phyloP scores from a whole-genome alignment of 1,139 yeast genomes.

The Scheffersomyces segobiensis region DNA sequence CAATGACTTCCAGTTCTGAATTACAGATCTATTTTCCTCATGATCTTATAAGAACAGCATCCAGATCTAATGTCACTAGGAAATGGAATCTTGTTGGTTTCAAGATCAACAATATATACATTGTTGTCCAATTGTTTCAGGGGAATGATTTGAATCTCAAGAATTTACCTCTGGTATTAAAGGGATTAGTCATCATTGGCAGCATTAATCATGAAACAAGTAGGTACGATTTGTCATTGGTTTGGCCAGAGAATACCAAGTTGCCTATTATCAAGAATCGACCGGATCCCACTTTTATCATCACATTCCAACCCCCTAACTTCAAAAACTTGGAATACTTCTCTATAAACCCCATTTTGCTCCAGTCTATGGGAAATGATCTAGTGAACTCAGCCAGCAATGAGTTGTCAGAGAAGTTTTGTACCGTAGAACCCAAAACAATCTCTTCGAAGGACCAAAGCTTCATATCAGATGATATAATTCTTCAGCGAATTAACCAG shows the following conservation, averaged over 20 bases:
- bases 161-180: slow-evolving; percentile 10
- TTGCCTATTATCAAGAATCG: slow-evolving; percentile 4
- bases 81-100: slow-evolving; percentile 27
- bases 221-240: slow-evolving; percentile 9
- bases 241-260: slow-evolving; percentile 1
- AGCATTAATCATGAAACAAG: slow-evolving; percentile 11
- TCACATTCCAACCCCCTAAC: slow-evolving; percentile 73
- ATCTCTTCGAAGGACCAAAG: slow-evolving; percentile 4
- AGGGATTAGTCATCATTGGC: slow-evolving; percentile 22
- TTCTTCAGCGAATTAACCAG: slow-evolving; percentile 36
- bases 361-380: slow-evolving; percentile 48
- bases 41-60: slow-evolving; percentile 22
- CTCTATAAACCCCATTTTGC: slow-evolving; percentile 69
- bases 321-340: slow-evolving; percentile 76
- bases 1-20: slow-evolving; percentile 18
- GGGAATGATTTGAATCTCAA: slow-evolving; percentile 2
- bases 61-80: slow-evolving; percentile 3
- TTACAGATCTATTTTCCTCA: slow-evolving; percentile 38
- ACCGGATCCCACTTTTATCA: slow-evolving; percentile 24
- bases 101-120: slow-evolving; percentile 21
- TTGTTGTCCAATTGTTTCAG: slow-evolving; percentile 24
- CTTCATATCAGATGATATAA: slow-evolving; percentile 26
- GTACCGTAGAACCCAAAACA: slow-evolving; percentile 9
- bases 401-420: slow-evolving; percentile 7
- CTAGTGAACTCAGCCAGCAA: slow-evolving; percentile 2